Percentiles rank a stretch among this genome's conserved stretches.
Evolutionary conservation across 148 eudicot genomes (phyloP).

Genomic region (Beta vulgaris): DNA sequence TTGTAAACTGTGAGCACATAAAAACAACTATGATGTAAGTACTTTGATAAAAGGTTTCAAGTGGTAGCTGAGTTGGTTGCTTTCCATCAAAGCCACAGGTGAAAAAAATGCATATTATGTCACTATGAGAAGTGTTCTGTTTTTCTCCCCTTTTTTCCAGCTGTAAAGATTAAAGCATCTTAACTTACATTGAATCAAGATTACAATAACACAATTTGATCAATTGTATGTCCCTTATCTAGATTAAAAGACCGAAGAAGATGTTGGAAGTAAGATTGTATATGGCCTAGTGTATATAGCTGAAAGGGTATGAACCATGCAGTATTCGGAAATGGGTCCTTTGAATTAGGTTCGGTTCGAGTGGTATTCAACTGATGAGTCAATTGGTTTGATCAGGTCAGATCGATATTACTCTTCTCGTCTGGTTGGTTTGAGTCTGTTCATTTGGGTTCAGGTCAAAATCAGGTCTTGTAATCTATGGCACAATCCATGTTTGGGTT

Average conservation of each 20-base stretch:
- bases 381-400: too few relatives aligned
- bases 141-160: constrained; percentile 7
- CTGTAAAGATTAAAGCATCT: constrained; percentile 12
- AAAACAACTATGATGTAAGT: background rate
- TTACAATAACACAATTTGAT: background rate
- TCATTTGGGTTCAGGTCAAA: too few relatives aligned
- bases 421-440: too few relatives aligned
- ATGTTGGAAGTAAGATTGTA: background rate
- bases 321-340: too few relatives aligned
- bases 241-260: background rate
- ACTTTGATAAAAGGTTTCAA: background rate
- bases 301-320: too few relatives aligned
- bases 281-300: background rate
- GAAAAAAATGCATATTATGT: background rate
- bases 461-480: too few relatives aligned
- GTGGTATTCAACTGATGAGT: too few relatives aligned
- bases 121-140: background rate
- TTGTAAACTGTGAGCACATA: background rate
- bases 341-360: too few relatives aligned
- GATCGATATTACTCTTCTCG: too few relatives aligned
- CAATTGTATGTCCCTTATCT: background rate
- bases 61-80: constrained; percentile 16
- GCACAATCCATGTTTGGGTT: too few relatives aligned
- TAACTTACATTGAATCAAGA: constrained; percentile 19
- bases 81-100: constrained; percentile 1